A percentile compares a stretch with the other conserved stretches of the same genome.
Conservation (phyloP, 768 basidiomycete genomes). For the Hebeloma cylindrosporum region DNA sequence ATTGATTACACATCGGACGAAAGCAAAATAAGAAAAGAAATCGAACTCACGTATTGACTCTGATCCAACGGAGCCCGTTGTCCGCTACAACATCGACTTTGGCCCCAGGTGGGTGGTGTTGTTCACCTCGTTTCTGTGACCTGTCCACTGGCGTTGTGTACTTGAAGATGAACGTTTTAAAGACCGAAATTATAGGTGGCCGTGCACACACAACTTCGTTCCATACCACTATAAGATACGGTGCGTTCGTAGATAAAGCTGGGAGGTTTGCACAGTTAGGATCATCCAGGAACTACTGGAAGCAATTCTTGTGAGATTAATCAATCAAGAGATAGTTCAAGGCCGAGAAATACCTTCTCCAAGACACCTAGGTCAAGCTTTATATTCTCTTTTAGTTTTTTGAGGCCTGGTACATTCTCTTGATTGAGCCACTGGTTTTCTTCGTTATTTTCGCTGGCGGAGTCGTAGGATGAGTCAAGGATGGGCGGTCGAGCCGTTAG, state of each 20-base stretch:
- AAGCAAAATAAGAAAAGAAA: slow-evolving; percentile 1
- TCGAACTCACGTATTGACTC: slow-evolving; percentile 79
- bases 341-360: slow-evolving; percentile 37
- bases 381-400: slow-evolving; percentile 45
- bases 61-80: slow-evolving; percentile 74
- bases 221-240: slow-evolving; percentile 82
- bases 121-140: slow-evolving; percentile 24
- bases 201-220: slow-evolving; percentile 67
- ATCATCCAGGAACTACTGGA: slow-evolving; percentile 64
- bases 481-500: slow-evolving; percentile 40
- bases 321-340: background rate
- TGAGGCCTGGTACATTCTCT: slow-evolving; percentile 44
- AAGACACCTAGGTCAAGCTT: slow-evolving; percentile 45
- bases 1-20: background rate
- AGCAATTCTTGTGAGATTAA: slow-evolving; percentile 16
- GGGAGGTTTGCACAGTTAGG: slow-evolving; percentile 45
- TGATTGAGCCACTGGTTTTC: slow-evolving; percentile 44
- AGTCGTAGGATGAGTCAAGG: slow-evolving; percentile 44
- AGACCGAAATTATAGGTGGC: slow-evolving; percentile 56
- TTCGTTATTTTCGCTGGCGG: slow-evolving; percentile 30
- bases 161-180: slow-evolving; percentile 47
- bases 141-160: slow-evolving; percentile 8
- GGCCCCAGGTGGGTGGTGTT: slow-evolving; percentile 35
- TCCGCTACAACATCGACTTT: slow-evolving; percentile 85
- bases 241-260: slow-evolving; percentile 71